Percentiles rank a stretch among this genome's conserved stretches.
Conservation (phyloP, 2,329 filamentous ascomycete genomes). For the Elsinoe necatrix region DNA sequence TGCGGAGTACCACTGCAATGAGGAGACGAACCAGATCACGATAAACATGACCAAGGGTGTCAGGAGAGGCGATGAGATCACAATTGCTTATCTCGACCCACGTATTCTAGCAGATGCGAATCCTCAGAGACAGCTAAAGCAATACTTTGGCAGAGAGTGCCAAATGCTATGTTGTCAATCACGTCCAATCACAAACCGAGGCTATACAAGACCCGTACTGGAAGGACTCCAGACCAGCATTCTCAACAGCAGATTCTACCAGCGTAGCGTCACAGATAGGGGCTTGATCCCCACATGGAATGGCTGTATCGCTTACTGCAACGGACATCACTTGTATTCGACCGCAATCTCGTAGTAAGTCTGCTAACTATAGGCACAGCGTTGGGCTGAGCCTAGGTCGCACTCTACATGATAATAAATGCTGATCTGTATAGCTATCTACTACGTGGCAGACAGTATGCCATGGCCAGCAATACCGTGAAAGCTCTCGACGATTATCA, state of each 20-base stretch:
- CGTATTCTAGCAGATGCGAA: neutral
- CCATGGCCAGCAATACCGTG: neutral
- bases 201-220: neutral
- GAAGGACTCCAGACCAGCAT: neutral
- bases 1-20: slow-evolving; percentile 17
- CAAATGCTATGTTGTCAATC: neutral
- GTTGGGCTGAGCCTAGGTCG: no score
- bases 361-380: neutral
- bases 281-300: neutral
- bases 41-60: slow-evolving; percentile 16
- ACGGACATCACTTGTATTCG: neutral
- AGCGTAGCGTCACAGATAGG: neutral
- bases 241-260: neutral
- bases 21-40: slow-evolving; percentile 14
- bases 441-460: neutral
- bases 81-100: slow-evolving; percentile 13
- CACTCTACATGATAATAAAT: no score
- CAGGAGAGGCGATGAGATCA: slow-evolving; percentile 18
- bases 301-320: neutral
- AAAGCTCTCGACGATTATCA: neutral
- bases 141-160: neutral
- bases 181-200: neutral
- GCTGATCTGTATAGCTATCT: neutral
- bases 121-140: neutral
- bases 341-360: neutral